Evolutionary conservation across 345 rosid genomes (phyloP).

Genomic region (Bruguiera gymnorhiza): DNA sequence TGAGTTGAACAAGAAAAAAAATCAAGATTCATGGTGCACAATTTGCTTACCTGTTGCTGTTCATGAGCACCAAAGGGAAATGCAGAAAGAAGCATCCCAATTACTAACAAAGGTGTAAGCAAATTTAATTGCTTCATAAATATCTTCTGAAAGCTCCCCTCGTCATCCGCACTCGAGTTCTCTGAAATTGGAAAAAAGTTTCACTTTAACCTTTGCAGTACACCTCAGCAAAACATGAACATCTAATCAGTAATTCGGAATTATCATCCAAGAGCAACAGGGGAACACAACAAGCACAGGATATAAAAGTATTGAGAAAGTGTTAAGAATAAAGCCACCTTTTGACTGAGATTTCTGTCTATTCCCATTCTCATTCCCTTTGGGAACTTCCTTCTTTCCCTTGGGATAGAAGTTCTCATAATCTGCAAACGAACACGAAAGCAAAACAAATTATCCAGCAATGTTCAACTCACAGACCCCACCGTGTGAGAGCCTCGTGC

Average conservation of each 20-base stretch:
- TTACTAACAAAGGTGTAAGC: constrained; percentile 49
- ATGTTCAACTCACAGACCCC: neutral
- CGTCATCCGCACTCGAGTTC: constrained; percentile 58
- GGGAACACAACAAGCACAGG: neutral
- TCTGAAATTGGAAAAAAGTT: constrained; percentile 47
- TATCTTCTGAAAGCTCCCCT: constrained; percentile 43
- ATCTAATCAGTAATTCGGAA: neutral
- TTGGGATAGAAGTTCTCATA: constrained; percentile 82
- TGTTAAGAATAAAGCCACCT: constrained; percentile 34
- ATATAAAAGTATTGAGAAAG: neutral
- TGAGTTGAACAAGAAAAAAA: neutral
- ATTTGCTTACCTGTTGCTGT: constrained; percentile 56
- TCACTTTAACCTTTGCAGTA: neutral
- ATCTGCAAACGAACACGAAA: constrained; percentile 42
- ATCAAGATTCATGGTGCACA: neutral
- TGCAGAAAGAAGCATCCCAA: constrained; percentile 47
- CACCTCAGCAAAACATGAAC: no score
- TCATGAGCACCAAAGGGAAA: constrained; percentile 47
- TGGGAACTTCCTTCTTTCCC: constrained; percentile 76
- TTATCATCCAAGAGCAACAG: neutral
- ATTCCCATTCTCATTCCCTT: constrained; percentile 61
- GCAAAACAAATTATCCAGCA: neutral
- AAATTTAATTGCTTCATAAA: constrained; percentile 45
- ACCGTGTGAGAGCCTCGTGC: neutral
- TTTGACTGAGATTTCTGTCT: constrained; percentile 79